Conservation (phyloP, 2,329 filamentous ascomycete genomes). For the Neopestalotiopsis clavispora region DNA sequence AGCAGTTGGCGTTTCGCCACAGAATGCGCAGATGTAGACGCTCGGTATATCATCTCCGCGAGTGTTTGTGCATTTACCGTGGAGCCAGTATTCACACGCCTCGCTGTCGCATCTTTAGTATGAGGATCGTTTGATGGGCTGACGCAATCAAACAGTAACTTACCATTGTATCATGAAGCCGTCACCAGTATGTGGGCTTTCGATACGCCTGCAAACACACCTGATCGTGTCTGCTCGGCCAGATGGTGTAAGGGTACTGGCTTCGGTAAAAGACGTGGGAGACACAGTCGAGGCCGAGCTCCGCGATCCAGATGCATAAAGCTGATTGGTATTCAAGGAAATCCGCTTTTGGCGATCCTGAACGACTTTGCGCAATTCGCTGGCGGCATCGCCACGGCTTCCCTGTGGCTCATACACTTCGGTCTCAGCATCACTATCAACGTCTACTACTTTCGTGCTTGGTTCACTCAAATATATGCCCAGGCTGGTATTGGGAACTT, state of each 20-base stretch:
- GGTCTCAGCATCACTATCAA: constrained; percentile 65
- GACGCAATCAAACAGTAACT: constrained; percentile 23
- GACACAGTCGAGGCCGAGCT: constrained; percentile 46
- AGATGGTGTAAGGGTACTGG: constrained; percentile 51
- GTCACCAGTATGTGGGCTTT: constrained; percentile 45
- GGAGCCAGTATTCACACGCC: constrained; percentile 69
- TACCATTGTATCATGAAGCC: constrained; percentile 70
- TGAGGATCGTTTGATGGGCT: constrained; percentile 17
- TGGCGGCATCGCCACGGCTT: constrained; percentile 60
- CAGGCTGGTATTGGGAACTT: constrained; percentile 47
- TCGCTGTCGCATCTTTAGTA: constrained; percentile 47
- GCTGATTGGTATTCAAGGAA: constrained; percentile 38
- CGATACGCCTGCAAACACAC: constrained; percentile 57
- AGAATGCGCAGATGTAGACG: constrained; percentile 69
- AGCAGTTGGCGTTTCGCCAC: constrained; percentile 59
- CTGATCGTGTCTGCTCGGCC: constrained; percentile 52
- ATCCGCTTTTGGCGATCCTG: constrained; percentile 54
- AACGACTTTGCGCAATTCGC: constrained; percentile 63
- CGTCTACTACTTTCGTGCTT: constrained; percentile 38
- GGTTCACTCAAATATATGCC: constrained; percentile 42
- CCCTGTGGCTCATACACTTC: constrained; percentile 51
- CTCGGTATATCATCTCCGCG: constrained; percentile 59
- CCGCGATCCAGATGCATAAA: constrained; percentile 36
- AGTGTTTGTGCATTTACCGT: constrained; percentile 67
- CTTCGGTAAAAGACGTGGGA: constrained; percentile 55